A percentile compares a stretch with the other conserved stretches of the same genome.
Evolutionary conservation across 371 early-diverging fungal genomes (phyloP).

Genomic region (Paramicrosporidium saccamoebae): DNA sequence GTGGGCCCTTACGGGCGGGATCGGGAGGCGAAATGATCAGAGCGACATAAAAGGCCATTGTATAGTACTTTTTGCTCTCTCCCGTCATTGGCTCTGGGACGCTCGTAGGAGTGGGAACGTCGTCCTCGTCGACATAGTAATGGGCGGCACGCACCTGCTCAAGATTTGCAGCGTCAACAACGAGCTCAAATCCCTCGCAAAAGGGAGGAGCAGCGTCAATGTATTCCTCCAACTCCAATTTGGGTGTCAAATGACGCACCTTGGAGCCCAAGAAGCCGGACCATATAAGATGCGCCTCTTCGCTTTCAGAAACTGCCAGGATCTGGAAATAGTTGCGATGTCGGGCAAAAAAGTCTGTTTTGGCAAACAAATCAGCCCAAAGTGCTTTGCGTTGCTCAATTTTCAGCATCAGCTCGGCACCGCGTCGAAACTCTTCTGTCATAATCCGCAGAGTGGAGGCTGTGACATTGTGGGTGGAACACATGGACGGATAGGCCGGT

Average conservation of each 20-base stretch:
- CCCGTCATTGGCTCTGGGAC: slow-evolving; percentile 5
- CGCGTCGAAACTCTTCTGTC: slow-evolving; percentile 49
- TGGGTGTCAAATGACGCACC: slow-evolving; percentile 55
- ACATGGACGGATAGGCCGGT: slow-evolving; percentile 98
- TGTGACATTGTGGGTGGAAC: slow-evolving; percentile 94
- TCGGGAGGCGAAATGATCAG: slow-evolving; percentile 16
- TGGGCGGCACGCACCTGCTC: slow-evolving; percentile 14
- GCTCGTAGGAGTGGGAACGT: slow-evolving; percentile 4
- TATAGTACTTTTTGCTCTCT: slow-evolving; percentile 10
- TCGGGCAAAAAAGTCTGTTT: slow-evolving; percentile 54
- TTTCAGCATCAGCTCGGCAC: slow-evolving; percentile 23
- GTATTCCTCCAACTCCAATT: slow-evolving; percentile 46
- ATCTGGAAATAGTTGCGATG: slow-evolving; percentile 81
- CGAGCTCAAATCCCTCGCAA: slow-evolving; percentile 46
- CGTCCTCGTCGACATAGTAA: slow-evolving; percentile 1
- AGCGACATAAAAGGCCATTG: slow-evolving; percentile 65
- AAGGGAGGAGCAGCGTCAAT: slow-evolving; percentile 59
- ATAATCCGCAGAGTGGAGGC: slow-evolving; percentile 57
- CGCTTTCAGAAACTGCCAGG: slow-evolving; percentile 28
- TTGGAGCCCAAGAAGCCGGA: slow-evolving; percentile 76
- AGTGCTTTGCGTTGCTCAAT: slow-evolving; percentile 22
- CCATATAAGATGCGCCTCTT: slow-evolving; percentile 40
- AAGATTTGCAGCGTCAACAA: slow-evolving; percentile 15
- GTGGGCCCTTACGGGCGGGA: slow-evolving; percentile 10
- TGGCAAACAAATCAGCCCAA: slow-evolving; percentile 46